A percentile compares a stretch with the other conserved stretches of the same genome.
phyloP scores from a whole-genome alignment of 2,329 filamentous ascomycete genomes.

The Calonectria ilicicola region DNA sequence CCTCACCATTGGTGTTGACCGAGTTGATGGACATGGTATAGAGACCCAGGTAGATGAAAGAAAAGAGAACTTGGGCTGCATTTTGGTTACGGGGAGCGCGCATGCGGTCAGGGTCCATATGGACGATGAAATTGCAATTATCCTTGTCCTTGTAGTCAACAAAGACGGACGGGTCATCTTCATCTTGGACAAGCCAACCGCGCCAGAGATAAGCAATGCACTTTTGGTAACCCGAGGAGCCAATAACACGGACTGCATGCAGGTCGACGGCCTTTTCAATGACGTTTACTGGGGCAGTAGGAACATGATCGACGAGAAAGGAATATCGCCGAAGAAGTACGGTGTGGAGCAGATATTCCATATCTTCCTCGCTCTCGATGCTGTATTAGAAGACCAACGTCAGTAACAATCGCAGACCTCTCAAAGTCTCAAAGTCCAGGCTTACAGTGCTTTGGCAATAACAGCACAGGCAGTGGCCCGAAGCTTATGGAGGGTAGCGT shows the following conservation, averaged over 20 bases:
- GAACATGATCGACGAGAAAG: constrained; percentile 77
- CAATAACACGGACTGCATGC: constrained; percentile 89
- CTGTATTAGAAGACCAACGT: constrained; percentile 53
- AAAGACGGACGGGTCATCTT: constrained; percentile 89
- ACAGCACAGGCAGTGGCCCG: constrained; percentile 89
- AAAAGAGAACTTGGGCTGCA: constrained; percentile 85
- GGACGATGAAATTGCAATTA: constrained; percentile 80
- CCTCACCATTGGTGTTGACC: constrained; percentile 84
- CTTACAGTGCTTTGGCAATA: constrained; percentile 82
- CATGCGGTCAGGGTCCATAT: constrained; percentile 96
- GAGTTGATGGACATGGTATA: constrained; percentile 96
- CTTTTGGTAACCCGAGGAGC: constrained; percentile 94
- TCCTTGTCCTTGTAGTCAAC: constrained; percentile 88
- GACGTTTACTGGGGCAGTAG: constrained; percentile 84
- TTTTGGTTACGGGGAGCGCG: constrained; percentile 94
- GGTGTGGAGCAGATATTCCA: constrained; percentile 81
- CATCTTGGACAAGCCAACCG: constrained; percentile 97
- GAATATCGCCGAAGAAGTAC: constrained; percentile 91
- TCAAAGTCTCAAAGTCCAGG: neutral
- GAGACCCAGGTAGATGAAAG: constrained; percentile 82
- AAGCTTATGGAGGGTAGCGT: constrained; percentile 84
- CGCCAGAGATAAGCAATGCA: constrained; percentile 94
- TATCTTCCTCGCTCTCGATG: constrained; percentile 88
- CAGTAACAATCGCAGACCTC: neutral
- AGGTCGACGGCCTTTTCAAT: constrained; percentile 95